Conservation (phyloP, 2,329 filamentous ascomycete genomes). For the Penicillium sp. region DNA sequence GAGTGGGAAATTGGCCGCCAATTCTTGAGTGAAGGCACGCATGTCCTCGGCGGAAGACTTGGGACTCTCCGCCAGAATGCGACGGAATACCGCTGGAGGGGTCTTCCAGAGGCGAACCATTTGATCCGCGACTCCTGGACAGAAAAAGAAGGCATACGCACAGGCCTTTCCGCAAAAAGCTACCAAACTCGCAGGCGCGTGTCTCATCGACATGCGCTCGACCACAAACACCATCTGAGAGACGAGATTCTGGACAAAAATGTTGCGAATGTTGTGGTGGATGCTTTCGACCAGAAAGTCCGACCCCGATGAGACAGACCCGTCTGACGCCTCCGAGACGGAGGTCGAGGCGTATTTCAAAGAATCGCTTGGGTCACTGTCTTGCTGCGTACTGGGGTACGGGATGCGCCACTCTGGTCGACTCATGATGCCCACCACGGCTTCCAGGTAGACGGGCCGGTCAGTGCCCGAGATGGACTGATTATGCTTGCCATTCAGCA, state of each 20-base stretch:
- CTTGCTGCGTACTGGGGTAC: conserved; percentile 53
- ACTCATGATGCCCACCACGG: conserved; percentile 74
- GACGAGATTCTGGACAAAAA: conserved; percentile 74
- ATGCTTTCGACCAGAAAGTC: conserved; percentile 70
- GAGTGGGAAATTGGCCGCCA: conserved; percentile 65
- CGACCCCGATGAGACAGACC: conserved; percentile 49
- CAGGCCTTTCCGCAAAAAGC: conserved; percentile 86
- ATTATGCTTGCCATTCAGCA: conserved; percentile 68
- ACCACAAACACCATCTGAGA: conserved; percentile 82
- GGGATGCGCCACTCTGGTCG: conserved; percentile 79
- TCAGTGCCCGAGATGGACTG: conserved; percentile 80
- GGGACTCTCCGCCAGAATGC: conserved; percentile 64
- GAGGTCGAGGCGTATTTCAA: conserved; percentile 39
- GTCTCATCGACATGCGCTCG: conserved; percentile 76
- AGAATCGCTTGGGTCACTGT: conserved; percentile 29
- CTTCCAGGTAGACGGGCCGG: conserved; percentile 71
- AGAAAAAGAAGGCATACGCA: conserved; percentile 91
- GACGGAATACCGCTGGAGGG: conserved; percentile 61
- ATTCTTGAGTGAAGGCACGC: conserved; percentile 54
- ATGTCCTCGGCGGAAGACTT: conserved; percentile 49
- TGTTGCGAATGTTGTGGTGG: conserved; percentile 81
- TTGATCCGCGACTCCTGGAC: conserved; percentile 76
- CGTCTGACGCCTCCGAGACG: conserved; percentile 53
- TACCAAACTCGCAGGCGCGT: conserved; percentile 65
- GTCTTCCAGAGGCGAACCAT: conserved; percentile 75